Percentiles rank a stretch among this genome's conserved stretches.
phyloP scores from a whole-genome alignment of 805 yeast species.

The Candida incommunis region DNA sequence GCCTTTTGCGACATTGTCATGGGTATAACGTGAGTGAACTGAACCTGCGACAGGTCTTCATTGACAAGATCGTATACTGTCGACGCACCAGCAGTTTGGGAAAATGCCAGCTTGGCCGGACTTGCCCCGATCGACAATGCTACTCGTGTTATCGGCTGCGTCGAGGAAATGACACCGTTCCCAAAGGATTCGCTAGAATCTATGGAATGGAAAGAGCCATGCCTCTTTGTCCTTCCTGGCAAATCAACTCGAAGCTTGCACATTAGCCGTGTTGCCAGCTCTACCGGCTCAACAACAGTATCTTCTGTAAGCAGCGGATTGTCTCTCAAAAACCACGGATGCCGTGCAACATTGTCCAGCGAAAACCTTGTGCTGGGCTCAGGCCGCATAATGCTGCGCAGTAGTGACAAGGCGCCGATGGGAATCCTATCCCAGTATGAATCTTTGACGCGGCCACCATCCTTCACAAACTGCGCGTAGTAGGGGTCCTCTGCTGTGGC shows the following conservation, averaged over 20 bases:
- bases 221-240: constrained; percentile 9
- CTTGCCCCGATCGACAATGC: not conserved
- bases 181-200: not conserved
- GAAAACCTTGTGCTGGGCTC: constrained; percentile 31
- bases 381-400: constrained; percentile 38
- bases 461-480: constrained; percentile 26
- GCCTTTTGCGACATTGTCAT: constrained; percentile 10
- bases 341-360: constrained; percentile 29
- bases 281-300: constrained; percentile 36
- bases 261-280: constrained; percentile 36
- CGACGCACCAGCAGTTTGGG: constrained; percentile 2
- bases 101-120: constrained; percentile 1
- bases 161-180: constrained; percentile 2
- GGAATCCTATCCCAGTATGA: constrained; percentile 43
- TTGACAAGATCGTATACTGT: constrained; percentile 27
- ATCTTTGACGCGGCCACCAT: constrained; percentile 31
- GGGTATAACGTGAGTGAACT: constrained; percentile 21
- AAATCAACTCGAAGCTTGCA: constrained; percentile 34
- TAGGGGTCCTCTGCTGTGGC: constrained; percentile 41
- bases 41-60: constrained; percentile 37
- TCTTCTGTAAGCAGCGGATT: constrained; percentile 30
- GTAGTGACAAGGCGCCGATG: constrained; percentile 32
- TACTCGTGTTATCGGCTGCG: not conserved
- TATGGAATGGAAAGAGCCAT: too few relatives aligned
- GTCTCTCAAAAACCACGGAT: constrained; percentile 40